Evolutionary conservation across 1,284 basidiomycete genomes (phyloP).

Genomic region (Puccinia triticina): DNA sequence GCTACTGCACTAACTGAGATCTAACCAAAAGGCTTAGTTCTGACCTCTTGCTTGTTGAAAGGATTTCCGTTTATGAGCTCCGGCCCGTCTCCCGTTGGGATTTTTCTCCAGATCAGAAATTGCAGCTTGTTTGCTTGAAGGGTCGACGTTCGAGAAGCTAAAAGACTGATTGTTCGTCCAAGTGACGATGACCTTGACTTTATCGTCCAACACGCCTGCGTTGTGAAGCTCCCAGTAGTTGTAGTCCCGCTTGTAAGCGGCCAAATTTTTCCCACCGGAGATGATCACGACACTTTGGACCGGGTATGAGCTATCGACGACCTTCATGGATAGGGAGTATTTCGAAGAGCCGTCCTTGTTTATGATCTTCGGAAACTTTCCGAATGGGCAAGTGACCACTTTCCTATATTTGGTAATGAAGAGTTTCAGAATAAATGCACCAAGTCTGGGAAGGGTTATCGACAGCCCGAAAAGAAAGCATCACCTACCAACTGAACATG

Average conservation of each 20-base stretch:
- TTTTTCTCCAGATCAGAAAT: too few relatives aligned
- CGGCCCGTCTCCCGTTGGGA: background rate
- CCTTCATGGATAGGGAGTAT: background rate
- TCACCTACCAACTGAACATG: background rate
- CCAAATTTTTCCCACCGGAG: background rate
- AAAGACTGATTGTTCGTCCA: background rate
- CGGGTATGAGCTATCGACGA: background rate
- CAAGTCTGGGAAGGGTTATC: background rate
- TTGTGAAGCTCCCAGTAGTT: slow-evolving; percentile 25
- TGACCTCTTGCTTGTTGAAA: too few relatives aligned
- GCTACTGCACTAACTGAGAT: too few relatives aligned
- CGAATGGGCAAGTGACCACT: background rate
- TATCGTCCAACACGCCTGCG: background rate
- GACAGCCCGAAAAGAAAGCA: background rate
- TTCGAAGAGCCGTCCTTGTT: slow-evolving; percentile 12
- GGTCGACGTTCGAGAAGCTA: background rate
- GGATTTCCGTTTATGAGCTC: background rate
- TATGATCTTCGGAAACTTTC: background rate
- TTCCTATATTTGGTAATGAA: background rate
- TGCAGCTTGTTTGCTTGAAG: background rate
- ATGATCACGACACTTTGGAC: slow-evolving; percentile 8
- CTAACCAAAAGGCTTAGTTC: too few relatives aligned
- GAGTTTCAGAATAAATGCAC: background rate
- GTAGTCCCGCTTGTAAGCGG: slow-evolving; percentile 10
- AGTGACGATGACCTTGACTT: slow-evolving; percentile 11